Evolutionary conservation across 495 filamentous ascomycete genomes (phyloP), one percentile per base, ranked within the genome.

Genomic region (Glonium stellatum): DNA sequence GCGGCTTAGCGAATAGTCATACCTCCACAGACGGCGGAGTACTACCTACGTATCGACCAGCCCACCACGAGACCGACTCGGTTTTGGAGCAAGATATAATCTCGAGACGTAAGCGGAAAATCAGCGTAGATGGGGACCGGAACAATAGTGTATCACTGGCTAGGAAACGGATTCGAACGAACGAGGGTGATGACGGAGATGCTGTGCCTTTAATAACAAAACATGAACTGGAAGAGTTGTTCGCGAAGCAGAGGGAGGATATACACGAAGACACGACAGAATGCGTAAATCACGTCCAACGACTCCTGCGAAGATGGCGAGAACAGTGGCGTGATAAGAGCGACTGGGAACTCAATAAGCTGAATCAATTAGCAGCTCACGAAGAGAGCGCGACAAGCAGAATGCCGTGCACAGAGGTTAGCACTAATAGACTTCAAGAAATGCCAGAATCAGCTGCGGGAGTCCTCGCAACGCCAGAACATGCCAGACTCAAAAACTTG

Each of bases 241-340:
- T 67, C 5, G 19, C 39, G 0, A 61, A 49, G 34, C 41, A 62
- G 12, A 56, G 64, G 31, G 60, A 67, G 18, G 64, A 67, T 52
- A 61, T 67, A 1, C 67, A 69, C 22, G 64, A 69, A 31, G 64
- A 67, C 36, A 67, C 60, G 9, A 21, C 64, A 11, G 64, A 65
- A 21, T 60, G 60, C 53, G 55, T 66, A n/a, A 69, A 67, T 39
- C 64, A 69, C 50, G 59, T 69, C 19, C 64, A 69, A 34, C 46
- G 54, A 37, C 58, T 69, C 6, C 31, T 70, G 15, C 55, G 64
- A 18, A 41, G 61, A 13, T 70, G 69, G 64, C 63, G 66, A 41
- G 56, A 61, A 50, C 61, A 72, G 49, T 71, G 69, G 70, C 59
- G 63, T 37, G 63, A 67, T 42, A 64, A 70, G 58, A 65, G 50